These are phyloP conservation scores for Amaranthus hypochondriacus DNA, from an alignment of 148 eudicot species.

Conservation along the genomic window DNA sequence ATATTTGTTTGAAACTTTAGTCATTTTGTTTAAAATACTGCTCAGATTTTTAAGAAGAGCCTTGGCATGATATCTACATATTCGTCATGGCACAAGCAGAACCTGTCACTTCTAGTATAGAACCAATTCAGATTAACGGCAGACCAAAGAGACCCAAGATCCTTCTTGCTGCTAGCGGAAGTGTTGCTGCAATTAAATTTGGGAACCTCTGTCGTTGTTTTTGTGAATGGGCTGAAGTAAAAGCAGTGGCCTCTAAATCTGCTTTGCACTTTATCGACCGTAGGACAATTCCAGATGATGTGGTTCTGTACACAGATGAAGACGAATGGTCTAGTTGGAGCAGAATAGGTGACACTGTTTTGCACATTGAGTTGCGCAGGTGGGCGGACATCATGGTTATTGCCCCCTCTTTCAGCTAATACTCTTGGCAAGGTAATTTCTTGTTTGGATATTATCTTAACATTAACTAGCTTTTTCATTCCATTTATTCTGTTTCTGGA, in stretches of 20 bases:
- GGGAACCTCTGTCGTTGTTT: slow-evolving; percentile 81
- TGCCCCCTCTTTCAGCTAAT: slow-evolving; percentile 87
- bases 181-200: slow-evolving; percentile 92
- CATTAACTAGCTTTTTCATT: not conserved
- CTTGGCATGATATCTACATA: not conserved
- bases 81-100: slow-evolving; percentile 36
- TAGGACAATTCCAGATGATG: slow-evolving; percentile 60
- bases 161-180: slow-evolving; percentile 95
- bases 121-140: slow-evolving; percentile 29
- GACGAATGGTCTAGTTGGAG: slow-evolving; percentile 91
- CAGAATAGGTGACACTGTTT: slow-evolving; percentile 77
- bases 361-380: slow-evolving; percentile 84
- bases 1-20: not conserved
- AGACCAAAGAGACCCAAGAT: slow-evolving; percentile 65
- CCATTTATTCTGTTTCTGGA: not conserved
- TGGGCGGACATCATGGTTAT: slow-evolving; percentile 99
- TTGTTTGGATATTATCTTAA: not conserved
- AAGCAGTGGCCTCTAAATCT: slow-evolving; percentile 71
- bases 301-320: slow-evolving; percentile 75
- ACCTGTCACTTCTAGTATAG: slow-evolving; percentile 25
- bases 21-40: not conserved
- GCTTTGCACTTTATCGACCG: slow-evolving; percentile 75
- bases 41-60: not conserved
- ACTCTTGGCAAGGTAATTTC: slow-evolving; percentile 79
- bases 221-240: slow-evolving; percentile 96